Evolutionary conservation across 2,329 filamentous ascomycete species (phyloP), one percentile per base, ranked within the genome.

Genomic region (Lachnellula suecica): DNA sequence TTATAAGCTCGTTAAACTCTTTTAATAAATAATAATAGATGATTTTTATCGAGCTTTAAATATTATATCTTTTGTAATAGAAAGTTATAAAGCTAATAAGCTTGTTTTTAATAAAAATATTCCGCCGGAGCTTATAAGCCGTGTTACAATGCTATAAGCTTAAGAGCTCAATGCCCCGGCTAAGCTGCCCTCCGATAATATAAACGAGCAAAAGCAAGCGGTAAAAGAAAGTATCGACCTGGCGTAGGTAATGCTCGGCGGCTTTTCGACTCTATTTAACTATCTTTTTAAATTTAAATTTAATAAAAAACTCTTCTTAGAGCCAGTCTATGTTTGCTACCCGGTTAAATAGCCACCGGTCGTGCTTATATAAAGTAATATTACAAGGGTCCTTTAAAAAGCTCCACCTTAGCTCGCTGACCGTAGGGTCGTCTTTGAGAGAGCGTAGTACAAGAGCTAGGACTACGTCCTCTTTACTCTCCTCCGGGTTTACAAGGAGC

Each of bases 11-110:
- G 20, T 56, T 59, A 10, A 64, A 52, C 49, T 62, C 59, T 9
- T 43, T 48, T 31, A 57, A 57, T 40, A 66, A 43, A 55, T 63
- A 66, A 13, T 58, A 51, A 47, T 66, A 47, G 49, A 66, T 66
- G 9, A 65, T 53, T 49, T 66, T 66, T 7, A 43, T 51, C 22
- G 57, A 44, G 3, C 53, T 54, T 6, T 43, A 56, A n/a, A 52
- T 55, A 13, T 50, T 47, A 51, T 60, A 63, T n/a, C 52, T 53
- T 53, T 65, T 66, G 38, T 61, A 41, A 42, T 66, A 66, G 38
- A 54, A 51, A 17, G 58, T 62, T 10, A 65, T 51, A 44, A 63
- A 64, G 35, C 49, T 42, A 13, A 52, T 40, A 8, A 56, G 44
- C 13, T 49, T 41, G 37, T 56, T 52, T 31, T 56, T 49, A 19